Evolutionary conservation across 805 yeast species (phyloP).

Genomic region (Cyberlindnera lachancei): DNA sequence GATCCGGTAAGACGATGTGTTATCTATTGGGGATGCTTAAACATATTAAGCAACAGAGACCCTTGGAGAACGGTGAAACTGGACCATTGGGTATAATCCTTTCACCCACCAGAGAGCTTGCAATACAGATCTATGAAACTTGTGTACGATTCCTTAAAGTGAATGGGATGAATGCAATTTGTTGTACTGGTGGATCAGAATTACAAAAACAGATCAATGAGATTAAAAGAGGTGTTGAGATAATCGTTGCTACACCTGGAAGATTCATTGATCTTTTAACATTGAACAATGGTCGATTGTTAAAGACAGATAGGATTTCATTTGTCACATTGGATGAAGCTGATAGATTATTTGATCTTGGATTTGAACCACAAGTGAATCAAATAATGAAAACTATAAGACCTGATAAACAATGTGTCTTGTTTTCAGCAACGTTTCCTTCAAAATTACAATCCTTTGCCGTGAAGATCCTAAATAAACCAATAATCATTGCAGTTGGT

Average conservation of each 20-base stretch:
- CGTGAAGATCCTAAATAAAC: constrained; percentile 48
- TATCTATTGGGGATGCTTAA: constrained; percentile 78
- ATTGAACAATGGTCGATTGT: constrained; percentile 70
- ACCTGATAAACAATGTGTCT: constrained; percentile 81
- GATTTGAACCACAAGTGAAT: constrained; percentile 92
- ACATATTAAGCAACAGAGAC: constrained; percentile 71
- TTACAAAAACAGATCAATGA: constrained; percentile 77
- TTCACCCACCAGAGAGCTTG: constrained; percentile 91
- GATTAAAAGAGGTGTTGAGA: constrained; percentile 67
- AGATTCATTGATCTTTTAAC: constrained; percentile 83
- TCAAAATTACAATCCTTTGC: constrained; percentile 72
- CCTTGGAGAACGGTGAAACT: constrained; percentile 37
- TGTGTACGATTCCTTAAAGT: constrained; percentile 48
- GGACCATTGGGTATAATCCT: constrained; percentile 77
- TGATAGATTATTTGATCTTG: constrained; percentile 93
- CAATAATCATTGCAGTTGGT: constrained; percentile 75
- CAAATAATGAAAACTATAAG: constrained; percentile 70
- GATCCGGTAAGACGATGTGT: constrained; percentile 92
- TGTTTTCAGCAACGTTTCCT: constrained; percentile 94
- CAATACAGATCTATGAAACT: constrained; percentile 73
- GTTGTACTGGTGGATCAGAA: constrained; percentile 90
- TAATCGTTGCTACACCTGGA: constrained; percentile 93
- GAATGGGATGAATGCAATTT: constrained; percentile 46
- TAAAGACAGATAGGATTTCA: constrained; percentile 58
- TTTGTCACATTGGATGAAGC: constrained; percentile 93